Evolutionary conservation across 2,329 filamentous ascomycete species (phyloP), one percentile per base, ranked within the genome.

Genomic region (Tolypocladium cylindrosporum): DNA sequence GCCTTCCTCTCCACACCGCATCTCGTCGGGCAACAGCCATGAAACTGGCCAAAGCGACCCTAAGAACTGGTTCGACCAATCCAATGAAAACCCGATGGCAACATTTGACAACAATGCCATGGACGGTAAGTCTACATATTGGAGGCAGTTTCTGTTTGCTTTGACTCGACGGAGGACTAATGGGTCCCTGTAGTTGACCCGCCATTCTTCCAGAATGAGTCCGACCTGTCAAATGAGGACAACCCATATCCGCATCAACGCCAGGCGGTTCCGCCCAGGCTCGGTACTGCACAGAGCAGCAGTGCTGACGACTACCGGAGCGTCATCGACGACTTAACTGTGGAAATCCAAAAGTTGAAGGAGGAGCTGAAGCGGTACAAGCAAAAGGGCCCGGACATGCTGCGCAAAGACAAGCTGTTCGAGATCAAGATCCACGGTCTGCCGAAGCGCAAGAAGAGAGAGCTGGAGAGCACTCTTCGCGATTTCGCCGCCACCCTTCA

Each of bases 311-410:
- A 92, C 58, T 92, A 85, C 60, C 80, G 90, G 53, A 88, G 88
- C 63, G 89, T 96, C 19, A 95, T 96, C 54, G 90, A 96, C 65
- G 91, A 96, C 68, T 72, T 96, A 59, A 96, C 90, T 0, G 77
- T 96, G 34, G 88, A 91, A 67, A 95, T 94, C 68, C 89, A 90
- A 69, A 86, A 84, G 55, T 71, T 95, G 60, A 91, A 87, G 72
- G 85, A 87, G 63, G 84, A 86, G 65, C 66, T 95, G 57, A 87
- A 83, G 65, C 86, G 83, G 56, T 89, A 89, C 61, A 87, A 89
- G 69, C 85, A 84, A 61, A 74, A 82, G 34, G 84, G 87, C 1
- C 83, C 85, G 21, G 79, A 86, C 48, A 82, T 87, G 61, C 72
- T 92, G 55, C 81, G 86, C 40, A 84, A 86, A 53, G 89, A 95